A percentile compares a stretch with the other conserved stretches of the same genome.
phyloP scores from a whole-genome alignment of 331 rosid genomes.

The Cydonia oblonga region DNA sequence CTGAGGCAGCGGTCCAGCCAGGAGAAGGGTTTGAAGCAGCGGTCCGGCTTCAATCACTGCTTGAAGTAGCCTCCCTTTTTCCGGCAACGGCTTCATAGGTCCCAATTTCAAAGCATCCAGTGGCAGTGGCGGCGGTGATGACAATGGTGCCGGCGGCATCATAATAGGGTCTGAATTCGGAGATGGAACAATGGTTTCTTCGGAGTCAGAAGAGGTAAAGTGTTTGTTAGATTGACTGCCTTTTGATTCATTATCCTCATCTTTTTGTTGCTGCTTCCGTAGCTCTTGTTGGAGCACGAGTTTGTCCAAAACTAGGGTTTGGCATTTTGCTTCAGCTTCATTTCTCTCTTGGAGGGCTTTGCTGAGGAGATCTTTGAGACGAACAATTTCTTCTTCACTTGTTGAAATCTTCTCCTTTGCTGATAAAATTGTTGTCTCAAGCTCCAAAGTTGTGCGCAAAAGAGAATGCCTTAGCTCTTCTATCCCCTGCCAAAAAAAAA shows the following conservation, averaged over 20 bases:
- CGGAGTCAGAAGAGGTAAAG: constrained; percentile 32
- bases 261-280: constrained; percentile 19
- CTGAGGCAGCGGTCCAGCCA: constrained; percentile 84
- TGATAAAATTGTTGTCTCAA: constrained; percentile 55
- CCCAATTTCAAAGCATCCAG: constrained; percentile 18
- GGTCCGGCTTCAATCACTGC: constrained; percentile 97
- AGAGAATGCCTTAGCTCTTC: constrained; percentile 55
- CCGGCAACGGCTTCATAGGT: constrained; percentile 55
- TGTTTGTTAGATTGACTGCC: constrained; percentile 14
- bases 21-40: constrained; percentile 59
- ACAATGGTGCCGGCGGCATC: not conserved
- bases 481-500: constrained; percentile 38
- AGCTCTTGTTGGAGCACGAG: constrained; percentile 28
- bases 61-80: constrained; percentile 70
- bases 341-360: constrained; percentile 60
- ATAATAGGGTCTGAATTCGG: constrained; percentile 19
- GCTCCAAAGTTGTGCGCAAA: constrained; percentile 51
- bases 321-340: constrained; percentile 50
- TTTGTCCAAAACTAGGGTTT: constrained; percentile 45
- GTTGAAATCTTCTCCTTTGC: constrained; percentile 53
- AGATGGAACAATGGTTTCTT: constrained; percentile 26
- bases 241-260: constrained; percentile 11
- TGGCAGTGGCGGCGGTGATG: constrained; percentile 3
- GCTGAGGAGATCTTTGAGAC: constrained; percentile 36
- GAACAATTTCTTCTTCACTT: constrained; percentile 53